Base-by-base conservation (phyloP, 1,284 basidiomycete species). In the Trametes pubescens region DNA sequence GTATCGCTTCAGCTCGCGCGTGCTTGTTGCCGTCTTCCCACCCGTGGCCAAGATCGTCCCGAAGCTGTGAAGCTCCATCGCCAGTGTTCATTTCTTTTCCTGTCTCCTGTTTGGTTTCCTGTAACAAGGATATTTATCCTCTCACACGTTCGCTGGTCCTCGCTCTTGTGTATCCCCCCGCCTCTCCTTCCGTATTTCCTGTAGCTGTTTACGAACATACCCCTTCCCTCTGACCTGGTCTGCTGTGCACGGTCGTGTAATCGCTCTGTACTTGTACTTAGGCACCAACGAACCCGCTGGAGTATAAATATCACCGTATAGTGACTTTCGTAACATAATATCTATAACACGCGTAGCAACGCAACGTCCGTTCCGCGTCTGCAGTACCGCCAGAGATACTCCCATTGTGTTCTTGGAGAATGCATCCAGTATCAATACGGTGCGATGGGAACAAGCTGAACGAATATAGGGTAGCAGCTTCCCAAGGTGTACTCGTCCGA, bases 1-100 rank as follows among this genome's bases (percentile, higher is more conserved):
- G 43, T 73, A 73, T 51, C 62, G 67, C 40, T 55, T 64, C 48
- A 72, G 71, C 51, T 62, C 65, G 6, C 65, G 68, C 26, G 55
- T 72, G 26, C 59, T 73, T 32, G 47, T 67, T 16, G 62, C 61
- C 2, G 51, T 73, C 5, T 26, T 69, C 13, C 71, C 72, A n/a
- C 69, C 72, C 13, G 53, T 66, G 24, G 29, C 55, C 52, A 61
- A 43, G 46, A 21, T 71, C n/a, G 24, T 73, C 10, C 67, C 67
- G 8, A 55, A 48, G 26, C 34, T 49, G 35, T 57, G 46, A 37
- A 26, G 26, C 10, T 6, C 47, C 4, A 13, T 21, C 7, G 21
- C 4, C 22, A 13, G 21, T 52, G 8, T 52, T 18, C 38, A 24
- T 52, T 52, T 21, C 29, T 29, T 34, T 14, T 21, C 35, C 35